phyloP scores from a whole-genome alignment of 1,284 basidiomycete species.

The Melampsora americana region DNA sequence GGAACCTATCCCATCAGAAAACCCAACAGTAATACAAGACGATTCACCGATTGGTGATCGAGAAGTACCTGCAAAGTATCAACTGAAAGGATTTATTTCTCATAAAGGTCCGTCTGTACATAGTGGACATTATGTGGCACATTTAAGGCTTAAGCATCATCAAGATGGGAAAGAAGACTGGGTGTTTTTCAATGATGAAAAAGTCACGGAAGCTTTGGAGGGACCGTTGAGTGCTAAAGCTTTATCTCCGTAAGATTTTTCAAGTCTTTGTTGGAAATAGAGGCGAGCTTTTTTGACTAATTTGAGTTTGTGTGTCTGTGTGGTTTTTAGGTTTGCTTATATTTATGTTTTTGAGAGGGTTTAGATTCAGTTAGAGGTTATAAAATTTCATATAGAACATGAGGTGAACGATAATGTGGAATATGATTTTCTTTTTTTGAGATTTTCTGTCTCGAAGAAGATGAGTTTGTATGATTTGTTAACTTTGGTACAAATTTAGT shows the following conservation, averaged over 20 bases:
- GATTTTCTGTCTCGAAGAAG: too few species aligned
- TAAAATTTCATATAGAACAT: background rate
- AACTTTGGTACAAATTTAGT: too few species aligned
- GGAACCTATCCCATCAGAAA: conserved; percentile 55
- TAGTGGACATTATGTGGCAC: conserved; percentile 89
- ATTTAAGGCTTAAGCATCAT: conserved; percentile 60
- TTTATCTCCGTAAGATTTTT: conserved; percentile 28
- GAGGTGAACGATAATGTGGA: too few species aligned
- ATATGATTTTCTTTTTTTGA: too few species aligned
- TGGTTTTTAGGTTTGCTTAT: conserved; percentile 18
- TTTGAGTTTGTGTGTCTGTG: background rate
- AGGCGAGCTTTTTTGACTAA: background rate
- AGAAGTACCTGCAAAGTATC: conserved; percentile 70
- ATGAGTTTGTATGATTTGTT: too few species aligned
- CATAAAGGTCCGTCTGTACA: conserved; percentile 95
- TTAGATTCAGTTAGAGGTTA: background rate
- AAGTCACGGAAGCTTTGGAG: conserved; percentile 54
- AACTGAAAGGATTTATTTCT: conserved; percentile 86
- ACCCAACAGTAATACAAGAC: conserved; percentile 55
- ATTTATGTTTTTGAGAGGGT: conserved; percentile 38
- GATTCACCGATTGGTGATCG: conserved; percentile 47
- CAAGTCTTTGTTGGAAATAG: background rate
- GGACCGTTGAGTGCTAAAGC: conserved; percentile 22
- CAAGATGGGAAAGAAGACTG: conserved; percentile 59
- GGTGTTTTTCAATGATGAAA: conserved; percentile 93